Conservation (phyloP, 2,329 filamentous ascomycete species). For the Diaporthe amygdali region DNA sequence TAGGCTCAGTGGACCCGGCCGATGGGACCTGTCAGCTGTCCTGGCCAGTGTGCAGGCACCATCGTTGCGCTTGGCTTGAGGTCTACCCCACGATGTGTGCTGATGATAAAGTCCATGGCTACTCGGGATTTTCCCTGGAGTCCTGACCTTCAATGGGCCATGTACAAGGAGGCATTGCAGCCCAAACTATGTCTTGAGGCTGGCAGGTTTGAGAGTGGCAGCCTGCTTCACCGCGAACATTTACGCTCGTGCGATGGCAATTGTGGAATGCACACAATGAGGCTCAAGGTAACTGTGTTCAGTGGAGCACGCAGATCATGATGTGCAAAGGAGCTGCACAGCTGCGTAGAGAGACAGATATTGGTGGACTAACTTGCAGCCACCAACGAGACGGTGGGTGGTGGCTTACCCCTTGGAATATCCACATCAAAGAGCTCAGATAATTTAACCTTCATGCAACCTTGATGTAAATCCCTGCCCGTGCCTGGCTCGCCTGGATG, state of each 20-base stretch:
- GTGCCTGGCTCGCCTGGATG: not conserved
- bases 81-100: not conserved
- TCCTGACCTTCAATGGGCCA: not conserved
- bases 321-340: not conserved
- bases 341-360: not conserved
- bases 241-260: not conserved
- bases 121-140: not conserved
- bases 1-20: not conserved
- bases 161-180: not conserved
- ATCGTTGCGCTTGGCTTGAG: not conserved
- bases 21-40: not conserved
- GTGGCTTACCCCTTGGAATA: slow-evolving; percentile 1
- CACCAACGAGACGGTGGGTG: not conserved
- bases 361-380: not conserved
- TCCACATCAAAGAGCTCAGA: not conserved
- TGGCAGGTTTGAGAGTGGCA: not conserved
- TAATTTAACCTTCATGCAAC: slow-evolving; percentile 4
- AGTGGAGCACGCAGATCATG: slow-evolving; percentile 1
- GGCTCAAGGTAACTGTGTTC: not conserved
- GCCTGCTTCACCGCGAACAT: not conserved
- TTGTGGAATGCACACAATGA: not conserved
- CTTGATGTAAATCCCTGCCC: not conserved
- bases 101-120: not conserved
- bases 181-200: not conserved
- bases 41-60: not conserved